phyloP scores from a whole-genome alignment of 495 filamentous ascomycete genomes.

The Astrocystis sublimbata region DNA sequence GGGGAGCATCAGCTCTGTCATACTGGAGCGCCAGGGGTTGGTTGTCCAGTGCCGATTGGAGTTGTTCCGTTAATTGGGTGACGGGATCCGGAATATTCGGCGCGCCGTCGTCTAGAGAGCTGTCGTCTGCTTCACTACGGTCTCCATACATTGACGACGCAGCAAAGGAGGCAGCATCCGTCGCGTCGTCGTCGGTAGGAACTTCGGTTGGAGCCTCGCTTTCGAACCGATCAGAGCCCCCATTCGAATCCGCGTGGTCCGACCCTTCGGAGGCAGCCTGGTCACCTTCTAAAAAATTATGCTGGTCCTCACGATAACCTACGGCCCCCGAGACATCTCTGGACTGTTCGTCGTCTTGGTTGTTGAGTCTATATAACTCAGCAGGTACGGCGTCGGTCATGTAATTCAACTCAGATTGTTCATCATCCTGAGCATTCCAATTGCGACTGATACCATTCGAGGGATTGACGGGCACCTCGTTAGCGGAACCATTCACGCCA shows the following conservation, averaged over 20 bases:
- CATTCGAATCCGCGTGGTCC: neutral
- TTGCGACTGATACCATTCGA: neutral
- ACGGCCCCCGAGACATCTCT: neutral
- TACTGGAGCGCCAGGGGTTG: constrained; percentile 23
- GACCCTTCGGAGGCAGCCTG: neutral
- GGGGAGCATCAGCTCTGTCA: neutral
- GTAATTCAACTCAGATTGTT: neutral
- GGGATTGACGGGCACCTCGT: neutral
- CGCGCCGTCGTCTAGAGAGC: neutral
- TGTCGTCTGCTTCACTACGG: constrained; percentile 8
- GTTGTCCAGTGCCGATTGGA: constrained; percentile 30
- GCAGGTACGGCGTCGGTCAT: neutral
- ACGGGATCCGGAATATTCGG: neutral
- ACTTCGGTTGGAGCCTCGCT: constrained; percentile 13
- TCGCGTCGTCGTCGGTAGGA: constrained; percentile 4
- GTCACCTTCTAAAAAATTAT: neutral
- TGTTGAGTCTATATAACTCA: neutral
- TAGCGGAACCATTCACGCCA: neutral
- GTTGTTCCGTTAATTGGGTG: constrained; percentile 20
- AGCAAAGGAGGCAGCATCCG: constrained; percentile 5
- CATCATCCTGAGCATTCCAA: neutral
- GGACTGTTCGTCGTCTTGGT: neutral
- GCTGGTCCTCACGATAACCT: neutral
- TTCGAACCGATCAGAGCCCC: neutral
- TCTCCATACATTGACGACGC: constrained; percentile 3